Percentiles rank a stretch among this genome's conserved stretches.
These are phyloP conservation scores for Trichoderma sp. DNA, from an alignment of 2,329 filamentous ascomycete species.

Conservation along the genomic window DNA sequence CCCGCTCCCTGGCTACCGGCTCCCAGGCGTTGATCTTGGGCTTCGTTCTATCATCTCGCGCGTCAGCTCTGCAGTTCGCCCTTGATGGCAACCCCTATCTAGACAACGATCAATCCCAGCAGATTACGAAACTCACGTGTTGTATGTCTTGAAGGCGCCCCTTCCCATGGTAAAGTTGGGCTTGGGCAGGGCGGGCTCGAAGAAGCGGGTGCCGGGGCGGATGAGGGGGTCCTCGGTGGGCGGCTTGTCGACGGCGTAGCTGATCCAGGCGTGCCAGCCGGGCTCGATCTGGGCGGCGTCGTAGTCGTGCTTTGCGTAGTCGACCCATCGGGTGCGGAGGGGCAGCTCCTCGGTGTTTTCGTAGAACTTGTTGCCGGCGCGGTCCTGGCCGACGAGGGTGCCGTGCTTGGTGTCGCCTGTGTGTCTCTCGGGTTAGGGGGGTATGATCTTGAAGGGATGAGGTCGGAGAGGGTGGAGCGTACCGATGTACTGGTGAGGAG, in stretches of 20 bases:
- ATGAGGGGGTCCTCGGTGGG: slow-evolving; percentile 76
- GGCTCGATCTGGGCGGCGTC: slow-evolving; percentile 87
- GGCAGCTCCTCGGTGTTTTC: slow-evolving; percentile 96
- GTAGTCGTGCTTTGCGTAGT: slow-evolving; percentile 87
- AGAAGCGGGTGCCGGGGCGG: slow-evolving; percentile 66
- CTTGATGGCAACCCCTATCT: background rate
- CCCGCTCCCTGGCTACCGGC: slow-evolving; percentile 46
- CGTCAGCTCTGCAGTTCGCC: slow-evolving; percentile 28
- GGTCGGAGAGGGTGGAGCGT: slow-evolving; percentile 32
- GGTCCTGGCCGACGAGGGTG: slow-evolving; percentile 79
- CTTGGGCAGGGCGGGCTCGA: slow-evolving; percentile 72
- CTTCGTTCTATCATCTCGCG: slow-evolving; percentile 48
- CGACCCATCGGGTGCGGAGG: slow-evolving; percentile 94
- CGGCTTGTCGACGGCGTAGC: slow-evolving; percentile 86
- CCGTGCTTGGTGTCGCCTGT: slow-evolving; percentile 95
- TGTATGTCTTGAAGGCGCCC: slow-evolving; percentile 89
- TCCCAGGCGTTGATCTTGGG: slow-evolving; percentile 59
- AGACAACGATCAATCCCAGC: background rate
- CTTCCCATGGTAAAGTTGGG: slow-evolving; percentile 75
- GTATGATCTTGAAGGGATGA: too few relatives aligned
- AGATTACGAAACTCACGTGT: slow-evolving; percentile 68
- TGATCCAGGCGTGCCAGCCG: slow-evolving; percentile 98
- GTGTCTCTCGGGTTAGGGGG: background rate
- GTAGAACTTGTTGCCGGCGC: slow-evolving; percentile 95
- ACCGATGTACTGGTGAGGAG: slow-evolving; percentile 58